phyloP scores from a whole-genome alignment of 805 yeast species.

The Candida tibetensis region DNA sequence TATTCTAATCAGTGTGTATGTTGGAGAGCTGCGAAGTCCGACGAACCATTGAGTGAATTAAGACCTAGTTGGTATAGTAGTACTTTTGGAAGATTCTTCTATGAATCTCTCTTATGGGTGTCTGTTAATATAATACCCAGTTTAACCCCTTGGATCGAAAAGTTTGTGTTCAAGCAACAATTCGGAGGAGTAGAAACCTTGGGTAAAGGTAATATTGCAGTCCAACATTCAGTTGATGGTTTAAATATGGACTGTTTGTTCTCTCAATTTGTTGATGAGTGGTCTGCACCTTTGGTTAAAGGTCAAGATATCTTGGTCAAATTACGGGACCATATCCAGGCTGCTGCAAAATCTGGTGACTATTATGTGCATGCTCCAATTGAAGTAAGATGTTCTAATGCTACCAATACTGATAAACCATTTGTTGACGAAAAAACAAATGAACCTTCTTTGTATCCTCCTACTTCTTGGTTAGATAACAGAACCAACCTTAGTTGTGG shows the following conservation, averaged over 20 bases:
- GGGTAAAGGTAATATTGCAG: conserved; percentile 60
- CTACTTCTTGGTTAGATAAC: conserved; percentile 47
- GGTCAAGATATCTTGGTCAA: conserved; percentile 70
- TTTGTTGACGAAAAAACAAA: conserved; percentile 34
- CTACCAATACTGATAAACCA: conserved; percentile 49
- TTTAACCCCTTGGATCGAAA: conserved; percentile 81
- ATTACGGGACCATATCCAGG: conserved; percentile 58
- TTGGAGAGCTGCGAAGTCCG: conserved; percentile 85
- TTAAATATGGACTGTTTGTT: conserved; percentile 94
- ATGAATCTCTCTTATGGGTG: conserved; percentile 75
- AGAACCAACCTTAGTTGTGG: conserved; percentile 62
- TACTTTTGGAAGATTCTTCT: conserved; percentile 69
- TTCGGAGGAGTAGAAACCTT: conserved; percentile 72
- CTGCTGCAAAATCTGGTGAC: conserved; percentile 57
- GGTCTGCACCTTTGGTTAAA: conserved; percentile 86
- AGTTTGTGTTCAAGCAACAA: conserved; percentile 80
- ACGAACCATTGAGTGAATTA: conserved; percentile 60
- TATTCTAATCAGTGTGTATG: conserved; percentile 80
- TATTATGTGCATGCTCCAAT: conserved; percentile 93
- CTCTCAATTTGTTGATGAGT: conserved; percentile 91
- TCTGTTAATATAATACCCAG: conserved; percentile 72
- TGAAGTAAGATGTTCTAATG: conserved; percentile 91
- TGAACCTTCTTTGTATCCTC: conserved; percentile 38
- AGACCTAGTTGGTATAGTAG: conserved; percentile 86
- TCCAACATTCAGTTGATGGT: conserved; percentile 80